Percentiles rank a stretch among this genome's conserved stretches.
These are phyloP conservation scores for Stipa capillata DNA, from an alignment of 176 grass and related monocot genomes.

Conservation along the genomic window DNA sequence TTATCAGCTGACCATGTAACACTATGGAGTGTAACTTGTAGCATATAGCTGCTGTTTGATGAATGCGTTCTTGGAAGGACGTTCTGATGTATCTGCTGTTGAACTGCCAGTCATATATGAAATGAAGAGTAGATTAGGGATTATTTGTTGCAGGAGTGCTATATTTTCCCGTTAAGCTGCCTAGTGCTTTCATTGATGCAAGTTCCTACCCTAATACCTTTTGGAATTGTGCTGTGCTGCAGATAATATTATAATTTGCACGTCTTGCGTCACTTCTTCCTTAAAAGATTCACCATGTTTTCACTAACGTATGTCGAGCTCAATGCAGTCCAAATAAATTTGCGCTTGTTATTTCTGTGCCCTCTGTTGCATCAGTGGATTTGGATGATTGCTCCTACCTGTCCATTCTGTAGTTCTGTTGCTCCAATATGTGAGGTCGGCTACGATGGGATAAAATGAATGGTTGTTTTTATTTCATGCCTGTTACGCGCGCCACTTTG, in stretches of 20 bases:
- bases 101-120: background rate
- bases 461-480: background rate
- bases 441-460: background rate
- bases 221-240: background rate
- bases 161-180: background rate
- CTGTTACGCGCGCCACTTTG: background rate
- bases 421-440: background rate
- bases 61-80: background rate
- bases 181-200: too few relatives aligned
- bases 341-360: background rate
- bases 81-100: background rate
- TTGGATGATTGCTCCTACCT: background rate
- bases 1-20: slow-evolving; percentile 8
- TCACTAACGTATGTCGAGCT: background rate
- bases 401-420: background rate
- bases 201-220: background rate
- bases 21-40: background rate
- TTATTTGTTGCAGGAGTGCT: background rate
- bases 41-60: background rate
- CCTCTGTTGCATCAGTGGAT: background rate
- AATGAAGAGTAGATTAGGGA: background rate
- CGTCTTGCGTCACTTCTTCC: background rate
- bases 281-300: background rate
- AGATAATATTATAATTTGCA: background rate
- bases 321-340: background rate